Evolutionary conservation across 306 rosid species (phyloP).

Genomic region (Mimosa pudica): DNA sequence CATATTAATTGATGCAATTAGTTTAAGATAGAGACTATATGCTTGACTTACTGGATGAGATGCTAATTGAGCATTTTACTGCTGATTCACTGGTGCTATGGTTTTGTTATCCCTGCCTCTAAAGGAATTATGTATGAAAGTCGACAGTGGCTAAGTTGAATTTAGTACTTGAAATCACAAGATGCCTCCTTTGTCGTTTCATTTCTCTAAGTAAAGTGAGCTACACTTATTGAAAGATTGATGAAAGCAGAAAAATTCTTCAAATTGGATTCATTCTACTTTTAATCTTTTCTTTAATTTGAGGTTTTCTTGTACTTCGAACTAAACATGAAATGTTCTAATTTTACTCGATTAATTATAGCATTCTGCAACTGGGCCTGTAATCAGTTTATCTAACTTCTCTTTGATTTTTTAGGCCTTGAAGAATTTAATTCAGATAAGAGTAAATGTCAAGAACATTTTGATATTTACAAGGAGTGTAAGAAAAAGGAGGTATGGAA

Average conservation of each 20-base stretch:
- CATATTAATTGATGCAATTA: not conserved
- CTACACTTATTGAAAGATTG: not conserved
- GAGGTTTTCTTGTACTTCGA: not conserved
- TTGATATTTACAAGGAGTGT: constrained; percentile 92
- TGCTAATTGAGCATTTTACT: constrained; percentile 2
- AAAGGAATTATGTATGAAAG: not conserved
- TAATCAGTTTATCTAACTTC: constrained; percentile 21
- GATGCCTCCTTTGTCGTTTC: constrained; percentile 8
- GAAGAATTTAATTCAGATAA: constrained; percentile 68
- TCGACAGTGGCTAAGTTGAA: not conserved
- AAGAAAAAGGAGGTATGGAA: constrained; percentile 88
- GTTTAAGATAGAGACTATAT: not conserved
- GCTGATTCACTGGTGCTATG: not conserved
- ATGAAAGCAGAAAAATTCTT: not conserved
- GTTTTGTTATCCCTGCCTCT: not conserved
- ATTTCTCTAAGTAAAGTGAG: not conserved
- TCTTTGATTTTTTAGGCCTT: constrained; percentile 58
- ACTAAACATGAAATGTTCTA: constrained; percentile 7
- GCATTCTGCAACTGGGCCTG: not conserved
- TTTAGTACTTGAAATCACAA: not conserved
- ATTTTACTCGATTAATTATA: not conserved
- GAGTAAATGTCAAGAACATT: constrained; percentile 91
- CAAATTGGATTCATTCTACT: not conserved
- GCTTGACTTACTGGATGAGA: constrained; percentile 18
- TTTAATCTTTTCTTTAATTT: not conserved